Evolutionary conservation across 371 early-diverging fungal species (phyloP), one percentile per base, ranked within the genome.

Genomic region (Mucor mucedo): DNA sequence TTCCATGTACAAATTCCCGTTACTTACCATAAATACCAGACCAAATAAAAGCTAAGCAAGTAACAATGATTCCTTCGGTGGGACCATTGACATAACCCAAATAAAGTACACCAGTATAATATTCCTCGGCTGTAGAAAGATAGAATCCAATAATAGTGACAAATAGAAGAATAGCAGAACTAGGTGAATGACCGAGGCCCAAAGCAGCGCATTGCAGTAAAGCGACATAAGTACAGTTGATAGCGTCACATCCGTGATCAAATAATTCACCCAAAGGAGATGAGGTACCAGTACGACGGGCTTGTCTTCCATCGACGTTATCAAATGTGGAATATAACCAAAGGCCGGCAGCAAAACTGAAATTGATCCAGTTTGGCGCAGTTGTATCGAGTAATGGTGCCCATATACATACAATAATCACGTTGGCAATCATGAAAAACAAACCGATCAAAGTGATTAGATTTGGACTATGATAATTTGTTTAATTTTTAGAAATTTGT

Each of bases 261-360:
- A 94, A 97, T 35, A 99, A 82, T 81, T 98, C 98, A 29, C 99
- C 99, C 10, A 99, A 84, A 8, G 99, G 96, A 6, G 94, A 93
- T 1, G 92, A 90, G 1, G 93, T 84, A 16, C 93, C 91, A 14
- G 98, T 98, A 52, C 95, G 85, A 53, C 99, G 85, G 9, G 99
- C 99, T 76, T 99, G 99, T 79, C 95, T 93, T 48, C 99, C 99
- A 76, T 99, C 99, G 32, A 99, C 91, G 65, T 93, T 94, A 81
- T 99, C 99, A 70, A 97, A 91, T 16, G 97, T 94, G 59, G 93
- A 93, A 76, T 98, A 98, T 39, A 97, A 75, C 91, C 95, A 98
- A 60, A 98, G 80, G 49, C 95, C 93, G 14, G 92, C 70, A 7
- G 91, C 93, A 79, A 91, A 95, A 69, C 84, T 87, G 57, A 93